Evolutionary conservation across 495 filamentous ascomycete species (phyloP), one percentile per base, ranked within the genome.

Genomic region (Alectoria sarmentosa): DNA sequence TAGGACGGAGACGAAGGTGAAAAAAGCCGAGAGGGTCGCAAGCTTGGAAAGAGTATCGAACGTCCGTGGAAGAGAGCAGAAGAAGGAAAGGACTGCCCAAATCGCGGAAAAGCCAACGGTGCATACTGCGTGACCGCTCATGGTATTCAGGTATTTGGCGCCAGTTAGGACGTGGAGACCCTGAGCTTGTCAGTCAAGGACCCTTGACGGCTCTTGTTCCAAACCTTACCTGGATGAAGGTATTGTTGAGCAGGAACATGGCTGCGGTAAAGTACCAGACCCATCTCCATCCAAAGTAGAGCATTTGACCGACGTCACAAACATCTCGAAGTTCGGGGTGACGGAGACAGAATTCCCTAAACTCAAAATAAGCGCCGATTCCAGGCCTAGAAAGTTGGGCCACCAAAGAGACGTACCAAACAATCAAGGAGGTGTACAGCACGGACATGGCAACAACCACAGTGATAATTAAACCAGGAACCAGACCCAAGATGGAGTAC

Each of bases 211-310:
- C 11, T 32, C 13, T 28, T 11, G 21, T 21, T 9, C 54, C 62
- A 30, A 56, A 62, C 1, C 61, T 62, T 75, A 84, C 82, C 73
- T 88, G 85, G 66, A 93, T 90, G 74, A 94, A 92, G 15, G 90
- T 96, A 69, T 96, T 96, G 79, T 96, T 96, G 65, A 94, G 73
- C 37, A 96, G 73, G 75, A 96, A 96, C 91, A 95, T 93, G 69
- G 89, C 76, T 4, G 89, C 91, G 0, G 91, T 96, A 48, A 83
- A 78, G 75, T 87, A 96, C 89, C 90, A 96, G 0, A 86, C 91
- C 79, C 85, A 86, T 65, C 81, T 84, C 70, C 88, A 84, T 67
- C 84, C 82, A 84, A 86, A 92, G 76, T 92, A 94, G 14, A 96
- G 79, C 81, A 90, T 89, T 73, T 94, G 90, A 21, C 91, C 91